phyloP scores from a whole-genome alignment of 2,329 filamentous ascomycete genomes.

The Arthrobotrys megalospora region DNA sequence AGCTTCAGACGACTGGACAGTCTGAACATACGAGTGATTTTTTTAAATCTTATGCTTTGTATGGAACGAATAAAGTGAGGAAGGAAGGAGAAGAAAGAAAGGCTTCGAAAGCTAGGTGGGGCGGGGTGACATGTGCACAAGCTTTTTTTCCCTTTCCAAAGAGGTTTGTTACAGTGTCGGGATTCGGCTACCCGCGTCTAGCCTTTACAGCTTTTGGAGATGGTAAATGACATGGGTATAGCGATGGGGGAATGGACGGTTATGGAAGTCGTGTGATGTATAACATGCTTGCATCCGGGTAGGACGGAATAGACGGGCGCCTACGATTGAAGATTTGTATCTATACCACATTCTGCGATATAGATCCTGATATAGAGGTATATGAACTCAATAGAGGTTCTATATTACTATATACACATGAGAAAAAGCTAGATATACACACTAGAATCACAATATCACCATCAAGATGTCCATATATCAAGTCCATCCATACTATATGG shows the following conservation, averaged over 20 bases:
- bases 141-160: slow-evolving; percentile 7
- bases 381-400: not conserved
- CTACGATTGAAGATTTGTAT: not conserved
- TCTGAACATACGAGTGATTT: slow-evolving; percentile 57
- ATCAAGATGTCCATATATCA: too few relatives aligned
- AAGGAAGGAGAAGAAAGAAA: not conserved
- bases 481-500: too few relatives aligned
- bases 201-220: not conserved
- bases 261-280: slow-evolving; percentile 29
- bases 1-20: slow-evolving; percentile 32
- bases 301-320: not conserved
- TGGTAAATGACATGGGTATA: not conserved
- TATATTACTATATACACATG: slow-evolving; percentile 19
- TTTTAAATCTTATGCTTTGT: not conserved
- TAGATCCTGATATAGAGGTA: not conserved
- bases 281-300: not conserved
- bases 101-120: too few relatives aligned
- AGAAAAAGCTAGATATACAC: slow-evolving; percentile 17
- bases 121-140: slow-evolving; percentile 16
- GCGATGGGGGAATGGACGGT: not conserved
- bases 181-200: slow-evolving; percentile 58
- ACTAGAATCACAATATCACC: not conserved
- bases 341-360: not conserved
- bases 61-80: slow-evolving; percentile 1
- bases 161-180: slow-evolving; percentile 16